phyloP scores from a whole-genome alignment of 768 basidiomycete genomes.

The Tricholoma terreum region DNA sequence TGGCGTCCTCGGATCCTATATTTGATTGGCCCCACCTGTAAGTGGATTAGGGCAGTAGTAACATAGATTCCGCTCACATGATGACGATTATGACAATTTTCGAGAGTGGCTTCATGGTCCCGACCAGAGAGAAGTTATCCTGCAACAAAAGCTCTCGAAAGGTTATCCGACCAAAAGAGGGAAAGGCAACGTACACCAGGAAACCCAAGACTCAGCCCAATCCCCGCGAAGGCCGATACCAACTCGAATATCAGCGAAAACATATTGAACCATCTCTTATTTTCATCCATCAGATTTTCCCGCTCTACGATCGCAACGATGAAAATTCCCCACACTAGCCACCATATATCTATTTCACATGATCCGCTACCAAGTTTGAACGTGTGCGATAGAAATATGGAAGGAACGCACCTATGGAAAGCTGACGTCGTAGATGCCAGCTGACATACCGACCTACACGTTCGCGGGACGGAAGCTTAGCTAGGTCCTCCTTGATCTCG shows the following conservation, averaged over 20 bases:
- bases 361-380: not conserved
- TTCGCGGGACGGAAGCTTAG: constrained; percentile 35
- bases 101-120: constrained; percentile 59
- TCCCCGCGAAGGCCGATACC: constrained; percentile 64
- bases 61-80: constrained; percentile 44
- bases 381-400: no score
- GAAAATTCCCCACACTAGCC: constrained; percentile 73
- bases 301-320: constrained; percentile 70
- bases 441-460: constrained; percentile 43
- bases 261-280: constrained; percentile 61
- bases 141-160: constrained; percentile 11
- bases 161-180: not conserved
- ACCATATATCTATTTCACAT: constrained; percentile 63
- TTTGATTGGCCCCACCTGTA: not conserved
- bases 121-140: constrained; percentile 63
- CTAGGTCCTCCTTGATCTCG: constrained; percentile 41
- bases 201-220: constrained; percentile 68
- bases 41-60: not conserved
- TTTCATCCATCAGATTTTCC: constrained; percentile 49
- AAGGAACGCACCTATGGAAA: constrained; percentile 44
- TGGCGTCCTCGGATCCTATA: constrained; percentile 65
- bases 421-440: constrained; percentile 65
- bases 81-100: constrained; percentile 71
- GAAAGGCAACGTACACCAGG: constrained; percentile 32
- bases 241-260: constrained; percentile 60